Percentiles rank a stretch among this genome's conserved stretches.
These are phyloP conservation scores for Calocybe indica DNA, from an alignment of 768 basidiomycete species.

Conservation along the genomic window DNA sequence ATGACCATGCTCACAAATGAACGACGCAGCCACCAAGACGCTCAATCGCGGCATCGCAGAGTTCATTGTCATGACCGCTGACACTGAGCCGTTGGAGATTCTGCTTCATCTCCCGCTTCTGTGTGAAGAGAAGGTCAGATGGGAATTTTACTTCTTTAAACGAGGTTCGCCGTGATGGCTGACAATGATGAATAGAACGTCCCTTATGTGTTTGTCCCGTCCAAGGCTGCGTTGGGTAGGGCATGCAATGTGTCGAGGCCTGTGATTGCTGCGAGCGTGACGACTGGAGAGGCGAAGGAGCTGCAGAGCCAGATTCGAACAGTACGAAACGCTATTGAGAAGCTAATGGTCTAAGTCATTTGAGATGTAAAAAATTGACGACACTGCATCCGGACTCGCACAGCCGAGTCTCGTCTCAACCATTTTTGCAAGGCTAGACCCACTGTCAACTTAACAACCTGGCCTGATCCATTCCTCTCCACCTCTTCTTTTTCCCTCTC, in stretches of 20 bases:
- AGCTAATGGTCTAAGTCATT: conserved; percentile 37
- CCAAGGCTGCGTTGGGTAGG: conserved; percentile 92
- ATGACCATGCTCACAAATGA: conserved; percentile 5
- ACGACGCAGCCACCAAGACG: conserved; percentile 81
- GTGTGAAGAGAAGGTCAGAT: conserved; percentile 91
- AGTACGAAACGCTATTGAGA: conserved; percentile 81
- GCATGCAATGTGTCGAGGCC: conserved; percentile 94
- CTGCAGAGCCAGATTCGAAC: conserved; percentile 83
- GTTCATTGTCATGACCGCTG: conserved; percentile 93
- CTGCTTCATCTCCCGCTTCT: conserved; percentile 93
- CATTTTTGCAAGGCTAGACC: background rate
- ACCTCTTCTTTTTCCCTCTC: background rate
- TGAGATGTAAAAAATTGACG: background rate
- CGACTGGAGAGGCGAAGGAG: conserved; percentile 93
- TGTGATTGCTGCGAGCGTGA: conserved; percentile 93
- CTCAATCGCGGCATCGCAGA: conserved; percentile 97
- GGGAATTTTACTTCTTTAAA: background rate
- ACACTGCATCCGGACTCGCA: no score
- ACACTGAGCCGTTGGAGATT: conserved; percentile 98
- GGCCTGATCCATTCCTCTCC: background rate
- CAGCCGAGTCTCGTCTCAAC: no score
- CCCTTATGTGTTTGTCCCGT: conserved; percentile 91
- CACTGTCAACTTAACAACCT: background rate
- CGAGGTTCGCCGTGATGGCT: conserved; percentile 1
- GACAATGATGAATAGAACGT: conserved; percentile 61